Base-by-base conservation (phyloP, 2,329 filamentous ascomycete genomes). In the Xylariaceae sp. region DNA sequence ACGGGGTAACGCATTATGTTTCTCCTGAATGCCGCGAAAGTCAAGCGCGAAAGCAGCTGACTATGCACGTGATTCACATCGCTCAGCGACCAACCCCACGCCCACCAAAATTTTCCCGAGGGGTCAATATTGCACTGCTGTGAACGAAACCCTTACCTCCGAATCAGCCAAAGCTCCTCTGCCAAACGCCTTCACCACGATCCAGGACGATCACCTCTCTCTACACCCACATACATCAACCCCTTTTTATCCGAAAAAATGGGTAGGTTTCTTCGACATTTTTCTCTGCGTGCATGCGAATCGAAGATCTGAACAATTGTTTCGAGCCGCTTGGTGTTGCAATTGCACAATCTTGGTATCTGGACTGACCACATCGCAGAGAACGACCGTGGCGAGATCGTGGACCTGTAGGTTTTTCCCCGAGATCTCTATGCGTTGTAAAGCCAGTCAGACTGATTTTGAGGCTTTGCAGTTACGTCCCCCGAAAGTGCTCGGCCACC, bases 401-500 rank as follows among this genome's bases (percentile, higher is more conserved):
- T 97, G 73, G 91, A 97, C 79, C 89, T 95, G 89, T 95, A 84
- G 74, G 85, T 74, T 57, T 46, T 44, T 45, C 51, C 55, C 48
- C 41, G 38, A 2, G 22, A 8, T 11, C 18, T 17, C 16, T 3
- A 3, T 41, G 3, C n/a, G 24, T 12, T 43, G 34, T 46, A 49
- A 49, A 37, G 34, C 30, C 6, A 32, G 4, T 6, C 15, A n/a
- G 6, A 6, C 30, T 32, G 13, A 32, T 13, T 36, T 45, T 34
- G 6, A 6, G 6, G 11, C 26, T 39, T 34, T 54, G 52, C 67
- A 94, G 89, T 72, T 95, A 95, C 84, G 87, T 95, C 80, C 89
- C 89, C 71, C 89, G 91, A 81, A 97, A 96, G 81, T 97, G 91
- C 87, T 89, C 19, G 31, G 33, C 39, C 63, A 95, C 91, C 73